Conservation (phyloP, 2,329 filamentous ascomycete species). For the Colletotrichum viniferum region DNA sequence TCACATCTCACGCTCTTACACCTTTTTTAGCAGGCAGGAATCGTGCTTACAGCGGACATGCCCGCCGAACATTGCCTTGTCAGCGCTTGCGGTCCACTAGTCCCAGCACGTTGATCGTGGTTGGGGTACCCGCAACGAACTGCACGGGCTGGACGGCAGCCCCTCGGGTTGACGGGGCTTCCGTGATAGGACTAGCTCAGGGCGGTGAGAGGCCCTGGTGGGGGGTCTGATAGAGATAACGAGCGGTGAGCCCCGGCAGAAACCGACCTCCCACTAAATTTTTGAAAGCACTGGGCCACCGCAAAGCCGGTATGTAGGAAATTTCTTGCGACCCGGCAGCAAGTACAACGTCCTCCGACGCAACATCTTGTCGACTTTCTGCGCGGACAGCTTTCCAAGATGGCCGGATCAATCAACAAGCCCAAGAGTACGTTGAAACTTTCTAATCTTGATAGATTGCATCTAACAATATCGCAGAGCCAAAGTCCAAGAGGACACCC, state of each 20-base stretch:
- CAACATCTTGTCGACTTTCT: not conserved
- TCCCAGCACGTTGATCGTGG: not conserved
- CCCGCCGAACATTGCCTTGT: not conserved
- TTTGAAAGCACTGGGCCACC: constrained; percentile 16
- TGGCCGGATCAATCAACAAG: constrained; percentile 61
- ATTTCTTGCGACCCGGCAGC: constrained; percentile 10
- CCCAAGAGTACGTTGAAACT: constrained; percentile 50
- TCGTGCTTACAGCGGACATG: not conserved
- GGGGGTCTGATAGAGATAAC: constrained; percentile 4
- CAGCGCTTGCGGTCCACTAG: constrained; percentile 9
- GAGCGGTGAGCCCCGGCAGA: constrained; percentile 19
- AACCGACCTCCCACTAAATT: constrained; percentile 24
- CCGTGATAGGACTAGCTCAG: not conserved
- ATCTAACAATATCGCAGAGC: constrained; percentile 62
- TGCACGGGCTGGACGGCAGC: not conserved
- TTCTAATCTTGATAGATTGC: not conserved
- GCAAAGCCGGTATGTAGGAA: not conserved
- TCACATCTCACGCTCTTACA: not conserved
- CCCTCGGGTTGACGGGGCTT: constrained; percentile 3
- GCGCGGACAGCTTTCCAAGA: constrained; percentile 28
- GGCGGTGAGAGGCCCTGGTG: constrained; percentile 11
- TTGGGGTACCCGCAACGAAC: not conserved
- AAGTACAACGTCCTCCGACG: not conserved
- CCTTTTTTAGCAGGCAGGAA: not conserved
- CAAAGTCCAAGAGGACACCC: constrained; percentile 90